Evolutionary conservation across 2,329 filamentous ascomycete genomes (phyloP).

Genomic region (Beauveria sp.): DNA sequence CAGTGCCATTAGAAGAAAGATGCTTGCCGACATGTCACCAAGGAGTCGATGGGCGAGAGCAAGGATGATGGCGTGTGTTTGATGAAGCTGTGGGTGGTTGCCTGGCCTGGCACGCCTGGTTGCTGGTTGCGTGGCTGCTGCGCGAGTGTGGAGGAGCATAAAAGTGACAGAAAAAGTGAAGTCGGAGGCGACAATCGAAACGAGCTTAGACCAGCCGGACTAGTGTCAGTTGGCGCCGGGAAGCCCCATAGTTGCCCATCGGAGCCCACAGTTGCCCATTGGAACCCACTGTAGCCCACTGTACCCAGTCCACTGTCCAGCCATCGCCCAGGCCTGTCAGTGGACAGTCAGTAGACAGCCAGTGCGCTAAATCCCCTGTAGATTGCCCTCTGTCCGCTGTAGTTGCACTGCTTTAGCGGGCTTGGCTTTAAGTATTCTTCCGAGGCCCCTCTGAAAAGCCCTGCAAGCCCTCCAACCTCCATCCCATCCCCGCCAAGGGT

Average conservation of each 20-base stretch:
- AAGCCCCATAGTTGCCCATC: too few species aligned
- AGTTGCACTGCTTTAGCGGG: neutral
- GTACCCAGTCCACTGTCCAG: neutral
- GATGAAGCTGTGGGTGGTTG: too few species aligned
- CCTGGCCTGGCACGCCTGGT: too few species aligned
- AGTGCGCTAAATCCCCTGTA: neutral
- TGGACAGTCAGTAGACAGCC: neutral
- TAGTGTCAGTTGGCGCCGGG: slow-evolving; percentile 1
- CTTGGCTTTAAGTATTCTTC: too few species aligned
- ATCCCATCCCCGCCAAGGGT: neutral
- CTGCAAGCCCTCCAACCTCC: neutral
- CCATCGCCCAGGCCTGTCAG: neutral
- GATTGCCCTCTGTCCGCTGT: neutral
- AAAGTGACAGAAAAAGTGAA: too few species aligned
- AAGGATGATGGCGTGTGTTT: too few species aligned
- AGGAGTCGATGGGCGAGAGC: too few species aligned
- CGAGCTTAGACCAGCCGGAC: neutral
- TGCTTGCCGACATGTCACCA: too few species aligned
- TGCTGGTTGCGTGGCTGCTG: too few species aligned
- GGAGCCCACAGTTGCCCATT: neutral
- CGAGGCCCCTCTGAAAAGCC: too few species aligned
- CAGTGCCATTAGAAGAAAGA: neutral
- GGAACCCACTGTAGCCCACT: neutral
- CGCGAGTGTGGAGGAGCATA: neutral
- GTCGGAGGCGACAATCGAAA: neutral